These are phyloP conservation scores for Aquilaria agallochum DNA, from an alignment of 441 rosid species.

Conservation along the genomic window DNA sequence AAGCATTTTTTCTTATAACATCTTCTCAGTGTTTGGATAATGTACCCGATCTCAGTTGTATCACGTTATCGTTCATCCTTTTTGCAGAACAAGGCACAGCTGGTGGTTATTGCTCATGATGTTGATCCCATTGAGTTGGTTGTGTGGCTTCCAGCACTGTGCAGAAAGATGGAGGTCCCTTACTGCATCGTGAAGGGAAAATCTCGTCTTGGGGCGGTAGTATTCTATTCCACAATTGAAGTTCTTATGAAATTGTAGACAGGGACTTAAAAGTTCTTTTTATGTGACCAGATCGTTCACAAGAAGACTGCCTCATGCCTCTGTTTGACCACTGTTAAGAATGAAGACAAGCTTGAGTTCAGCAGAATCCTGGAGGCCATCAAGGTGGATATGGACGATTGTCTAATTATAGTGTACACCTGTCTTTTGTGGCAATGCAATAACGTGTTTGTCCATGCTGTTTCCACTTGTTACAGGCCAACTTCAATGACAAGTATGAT, in stretches of 20 bases:
- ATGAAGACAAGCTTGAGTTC: conserved; percentile 80
- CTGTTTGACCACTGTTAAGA: conserved; percentile 82
- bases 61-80: no score
- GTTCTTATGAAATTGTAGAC: no score
- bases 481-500: conserved; percentile 87
- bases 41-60: no score
- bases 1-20: no score
- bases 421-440: no score
- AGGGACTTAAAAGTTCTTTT: no score
- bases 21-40: no score
- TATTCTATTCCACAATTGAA: not conserved
- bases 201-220: conserved; percentile 83
- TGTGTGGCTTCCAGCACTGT: conserved; percentile 67
- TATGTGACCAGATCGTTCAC: conserved; percentile 66
- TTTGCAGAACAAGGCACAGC: conserved; percentile 81
- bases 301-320: conserved; percentile 77
- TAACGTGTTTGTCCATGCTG: no score
- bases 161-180: conserved; percentile 96
- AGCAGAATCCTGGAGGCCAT: conserved; percentile 81
- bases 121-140: conserved; percentile 92
- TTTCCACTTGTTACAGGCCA: conserved; percentile 35
- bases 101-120: conserved; percentile 91
- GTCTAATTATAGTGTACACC: no score
- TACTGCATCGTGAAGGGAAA: conserved; percentile 95
- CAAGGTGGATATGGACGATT: conserved; percentile 33